Evolutionary conservation across 192 early-diverging fungal genomes (phyloP).

Genomic region (Podila clonocystis): DNA sequence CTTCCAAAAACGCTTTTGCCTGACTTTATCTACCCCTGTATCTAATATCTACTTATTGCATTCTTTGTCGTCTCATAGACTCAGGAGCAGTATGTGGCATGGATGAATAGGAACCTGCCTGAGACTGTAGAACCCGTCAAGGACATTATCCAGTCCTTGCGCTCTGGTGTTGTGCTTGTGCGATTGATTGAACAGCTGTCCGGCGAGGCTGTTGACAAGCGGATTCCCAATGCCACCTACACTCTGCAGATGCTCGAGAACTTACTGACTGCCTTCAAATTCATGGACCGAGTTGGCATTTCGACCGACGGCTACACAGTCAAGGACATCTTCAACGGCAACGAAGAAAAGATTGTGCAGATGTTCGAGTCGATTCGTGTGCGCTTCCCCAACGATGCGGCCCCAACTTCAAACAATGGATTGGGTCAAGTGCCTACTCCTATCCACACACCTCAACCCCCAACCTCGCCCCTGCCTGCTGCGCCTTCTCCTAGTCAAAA

Average conservation of each 20-base stretch:
- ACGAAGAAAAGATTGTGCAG: slow-evolving; percentile 38
- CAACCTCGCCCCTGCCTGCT: background rate
- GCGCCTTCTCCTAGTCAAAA: background rate
- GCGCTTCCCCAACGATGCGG: slow-evolving; percentile 22
- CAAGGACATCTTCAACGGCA: slow-evolving; percentile 59
- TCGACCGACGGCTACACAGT: slow-evolving; percentile 64
- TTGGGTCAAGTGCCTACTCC: background rate
- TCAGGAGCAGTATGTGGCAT: slow-evolving; percentile 54
- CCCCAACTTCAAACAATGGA: background rate
- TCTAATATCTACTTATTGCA: background rate
- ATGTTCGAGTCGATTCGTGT: slow-evolving; percentile 45
- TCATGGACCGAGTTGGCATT: slow-evolving; percentile 65
- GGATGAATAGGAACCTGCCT: slow-evolving; percentile 58
- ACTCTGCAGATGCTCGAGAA: slow-evolving; percentile 64
- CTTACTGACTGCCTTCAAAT: slow-evolving; percentile 63
- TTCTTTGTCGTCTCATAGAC: slow-evolving; percentile 18
- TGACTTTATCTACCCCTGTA: background rate
- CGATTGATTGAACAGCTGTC: slow-evolving; percentile 57
- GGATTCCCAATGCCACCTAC: slow-evolving; percentile 57
- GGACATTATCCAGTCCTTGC: slow-evolving; percentile 56
- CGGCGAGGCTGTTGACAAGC: slow-evolving; percentile 56
- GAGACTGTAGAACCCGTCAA: slow-evolving; percentile 43
- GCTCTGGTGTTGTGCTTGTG: slow-evolving; percentile 60
- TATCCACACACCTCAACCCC: slow-evolving; percentile 1
- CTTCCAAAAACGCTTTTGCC: background rate